Conservation (phyloP, 495 filamentous ascomycete species). For the Podospora pseudocomata region DNA sequence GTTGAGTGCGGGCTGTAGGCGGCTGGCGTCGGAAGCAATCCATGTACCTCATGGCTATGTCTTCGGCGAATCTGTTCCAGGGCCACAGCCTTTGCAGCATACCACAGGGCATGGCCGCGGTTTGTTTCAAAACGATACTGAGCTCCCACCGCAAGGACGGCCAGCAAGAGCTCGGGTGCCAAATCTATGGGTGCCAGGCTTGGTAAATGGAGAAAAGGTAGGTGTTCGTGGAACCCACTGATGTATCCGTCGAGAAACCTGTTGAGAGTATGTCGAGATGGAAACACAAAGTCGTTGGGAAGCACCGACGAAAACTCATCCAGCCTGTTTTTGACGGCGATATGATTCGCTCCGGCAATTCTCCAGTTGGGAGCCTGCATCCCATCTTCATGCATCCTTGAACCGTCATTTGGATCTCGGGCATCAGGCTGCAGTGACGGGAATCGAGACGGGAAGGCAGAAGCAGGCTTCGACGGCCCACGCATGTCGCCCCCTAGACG, state of each 20-base stretch:
- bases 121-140: slow-evolving; percentile 68
- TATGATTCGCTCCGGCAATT: slow-evolving; percentile 60
- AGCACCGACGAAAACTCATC: slow-evolving; percentile 64
- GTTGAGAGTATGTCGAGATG: slow-evolving; percentile 61
- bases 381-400: slow-evolving; percentile 42
- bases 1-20: slow-evolving; percentile 52
- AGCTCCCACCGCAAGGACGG: slow-evolving; percentile 62
- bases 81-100: slow-evolving; percentile 57
- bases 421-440: slow-evolving; percentile 64
- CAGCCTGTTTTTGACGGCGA: slow-evolving; percentile 58
- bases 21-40: slow-evolving; percentile 45
- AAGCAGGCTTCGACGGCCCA: slow-evolving; percentile 50
- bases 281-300: slow-evolving; percentile 62
- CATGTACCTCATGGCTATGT: slow-evolving; percentile 49
- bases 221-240: slow-evolving; percentile 63
- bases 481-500: slow-evolving; percentile 38
- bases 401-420: slow-evolving; percentile 52
- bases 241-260: slow-evolving; percentile 65
- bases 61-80: slow-evolving; percentile 52
- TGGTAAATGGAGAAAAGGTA: slow-evolving; percentile 65
- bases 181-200: slow-evolving; percentile 54
- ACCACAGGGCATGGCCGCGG: slow-evolving; percentile 65
- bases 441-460: slow-evolving; percentile 65
- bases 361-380: slow-evolving; percentile 55
- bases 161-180: slow-evolving; percentile 58